Evolutionary conservation across 1,284 basidiomycete genomes (phyloP), one percentile per base, ranked within the genome.

Genomic region (Rhodofomes roseus): DNA sequence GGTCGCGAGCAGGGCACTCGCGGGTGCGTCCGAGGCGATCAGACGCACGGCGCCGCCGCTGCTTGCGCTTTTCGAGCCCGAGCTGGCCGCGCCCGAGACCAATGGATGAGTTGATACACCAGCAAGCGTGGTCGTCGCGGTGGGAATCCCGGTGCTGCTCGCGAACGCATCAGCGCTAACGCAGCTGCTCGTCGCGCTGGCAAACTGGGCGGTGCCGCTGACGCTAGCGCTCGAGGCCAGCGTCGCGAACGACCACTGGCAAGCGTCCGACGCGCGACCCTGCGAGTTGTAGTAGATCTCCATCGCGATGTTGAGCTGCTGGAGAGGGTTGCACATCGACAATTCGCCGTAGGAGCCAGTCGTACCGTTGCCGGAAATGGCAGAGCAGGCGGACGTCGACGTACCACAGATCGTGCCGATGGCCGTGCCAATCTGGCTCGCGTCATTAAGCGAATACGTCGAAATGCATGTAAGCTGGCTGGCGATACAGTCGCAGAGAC

Each of bases 231-330:
- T 25, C 29, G 53, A 50, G 3, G 37, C 40, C 9, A 34, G 20
- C 16, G 48, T 54, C 23, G 58, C 58, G 51, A 59, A 59, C 25
- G 56, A 52, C 56, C 56, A 59, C 22, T 59, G 12, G 58, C 58
- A 59, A 20, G 58, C 58, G 7, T 41, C 20, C 44, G 58, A 54
- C 37, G 18, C 8, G 46, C 58, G 58, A 54, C 54, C 27, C 54
- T 59, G 58, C 40, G 9, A 31, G 51, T 59, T 54, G 46, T 55
- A 59, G 58, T 59, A 59, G 23, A 54, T 27, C 36, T 59, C 58
- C 53, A 59, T 54, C 31, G 58, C 58, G 53, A 59, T 55, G 58
- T 59, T 55, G 27, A 59, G 58, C 53, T 55, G 58, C 46, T 55
- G 53, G 11, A 59, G 53, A 29, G 58, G 44, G 27, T 55, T 39